Conservation (phyloP, 1,284 basidiomycete genomes). For the Singerocomus rubriflavus region DNA sequence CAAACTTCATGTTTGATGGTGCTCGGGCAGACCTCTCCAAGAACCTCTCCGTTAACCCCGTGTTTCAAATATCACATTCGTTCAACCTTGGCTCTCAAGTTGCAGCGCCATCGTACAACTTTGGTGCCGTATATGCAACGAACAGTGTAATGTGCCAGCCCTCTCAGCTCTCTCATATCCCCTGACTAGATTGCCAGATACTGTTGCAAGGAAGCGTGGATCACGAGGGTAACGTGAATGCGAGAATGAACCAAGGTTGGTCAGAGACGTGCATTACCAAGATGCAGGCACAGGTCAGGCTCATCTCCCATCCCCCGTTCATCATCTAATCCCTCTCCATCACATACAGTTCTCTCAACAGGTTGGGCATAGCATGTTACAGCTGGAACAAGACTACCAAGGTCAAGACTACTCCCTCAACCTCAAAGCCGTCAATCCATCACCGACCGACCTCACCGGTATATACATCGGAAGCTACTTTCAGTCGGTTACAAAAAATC, state of each 20-base stretch:
- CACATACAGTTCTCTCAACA: conserved; percentile 56
- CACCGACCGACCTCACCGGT: conserved; percentile 84
- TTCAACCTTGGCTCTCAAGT: conserved; percentile 85
- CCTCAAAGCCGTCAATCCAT: conserved; percentile 91
- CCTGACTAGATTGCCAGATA: conserved; percentile 47
- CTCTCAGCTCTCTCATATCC: not conserved
- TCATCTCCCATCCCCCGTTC: not conserved
- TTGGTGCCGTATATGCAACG: conserved; percentile 91
- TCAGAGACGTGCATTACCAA: conserved; percentile 79
- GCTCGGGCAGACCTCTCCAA: conserved; percentile 95
- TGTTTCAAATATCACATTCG: conserved; percentile 98
- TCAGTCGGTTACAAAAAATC: conserved; percentile 90
- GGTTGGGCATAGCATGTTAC: conserved; percentile 83
- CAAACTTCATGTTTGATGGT: conserved; percentile 97
- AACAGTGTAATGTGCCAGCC: conserved; percentile 48
- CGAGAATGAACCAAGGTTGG: conserved; percentile 91
- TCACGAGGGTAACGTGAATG: conserved; percentile 88
- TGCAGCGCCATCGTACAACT: conserved; percentile 83
- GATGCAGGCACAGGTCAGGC: conserved; percentile 81
- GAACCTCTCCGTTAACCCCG: conserved; percentile 87
- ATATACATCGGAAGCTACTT: conserved; percentile 94
- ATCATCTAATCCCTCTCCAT: conserved; percentile 12
- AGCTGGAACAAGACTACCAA: conserved; percentile 93
- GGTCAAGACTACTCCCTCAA: conserved; percentile 89
- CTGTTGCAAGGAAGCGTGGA: conserved; percentile 95